Evolutionary conservation across 2,329 filamentous ascomycete species (phyloP), one percentile per base, ranked within the genome.

Genomic region (Albifimbria verrucaria): DNA sequence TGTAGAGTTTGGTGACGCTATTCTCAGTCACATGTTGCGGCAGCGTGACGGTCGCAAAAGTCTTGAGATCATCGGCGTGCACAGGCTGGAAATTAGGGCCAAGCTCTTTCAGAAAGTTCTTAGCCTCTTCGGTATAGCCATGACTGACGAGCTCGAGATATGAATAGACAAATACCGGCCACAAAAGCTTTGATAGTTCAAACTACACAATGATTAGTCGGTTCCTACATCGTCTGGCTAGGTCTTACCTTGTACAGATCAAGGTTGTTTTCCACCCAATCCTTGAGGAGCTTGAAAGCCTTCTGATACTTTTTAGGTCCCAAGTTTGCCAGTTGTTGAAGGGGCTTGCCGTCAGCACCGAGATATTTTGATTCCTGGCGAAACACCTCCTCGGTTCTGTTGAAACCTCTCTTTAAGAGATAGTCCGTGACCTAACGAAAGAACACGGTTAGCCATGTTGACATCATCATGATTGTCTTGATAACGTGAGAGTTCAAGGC

Each of bases 141-240:
- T 90, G 83, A 28, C 78, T 78, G 24, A 95, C 81, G 52, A 97
- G 81, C 53, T 90, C 86, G 23, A 99, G 77, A 66, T 89, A 97
- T 0, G 90, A 94, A 71, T 99, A 96, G 49, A 97, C 89, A 65
- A 97, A 97, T 1, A 95, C 76, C 0, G 94, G 94, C 92, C 94
- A 99, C 17, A 96, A 75, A 4, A 97, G 77, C 60, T 95, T 92
- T 54, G 85, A 82, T 3, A 99, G 78, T 73, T 99, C 94, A 44
- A 93, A 91, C 85, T 92, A 57, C 12, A 54, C 11, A 44, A 20
- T 3, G 18, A 12, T 39, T 39, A 39, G 32, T 15, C 18, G 18
- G 42, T 6, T 17, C 20, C 18, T 21, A 44, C 15, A 5, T 4
- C 20, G 24, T 25, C 1, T 46, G 21, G 9, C 12, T 44, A n/a